phyloP scores from a whole-genome alignment of 2,329 filamentous ascomycete genomes.

The Cryphonectria carpinicola region DNA sequence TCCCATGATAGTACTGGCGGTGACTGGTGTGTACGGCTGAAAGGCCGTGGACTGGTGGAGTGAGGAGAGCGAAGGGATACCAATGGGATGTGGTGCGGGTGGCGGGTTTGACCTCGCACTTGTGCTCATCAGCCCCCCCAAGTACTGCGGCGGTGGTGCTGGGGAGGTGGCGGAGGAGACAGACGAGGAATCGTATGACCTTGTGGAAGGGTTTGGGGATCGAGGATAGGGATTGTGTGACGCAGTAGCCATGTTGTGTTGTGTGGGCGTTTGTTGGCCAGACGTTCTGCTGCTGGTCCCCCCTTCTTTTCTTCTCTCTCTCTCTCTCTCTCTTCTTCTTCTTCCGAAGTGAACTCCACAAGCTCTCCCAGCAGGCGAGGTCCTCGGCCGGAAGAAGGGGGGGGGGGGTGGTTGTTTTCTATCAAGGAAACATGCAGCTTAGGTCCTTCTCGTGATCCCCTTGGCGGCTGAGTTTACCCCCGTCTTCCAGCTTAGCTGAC shows the following conservation, averaged over 20 bases:
- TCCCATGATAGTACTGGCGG: constrained; percentile 54
- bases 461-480: constrained; percentile 8
- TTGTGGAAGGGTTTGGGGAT: constrained; percentile 64
- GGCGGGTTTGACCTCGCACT: constrained; percentile 54
- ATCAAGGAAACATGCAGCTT: constrained; percentile 46
- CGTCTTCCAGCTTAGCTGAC: constrained; percentile 9
- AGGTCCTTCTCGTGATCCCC: constrained; percentile 20
- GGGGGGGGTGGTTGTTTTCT: constrained; percentile 31
- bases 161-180: constrained; percentile 66
- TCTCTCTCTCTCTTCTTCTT: constrained; percentile 28
- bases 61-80: constrained; percentile 55
- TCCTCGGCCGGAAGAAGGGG: constrained; percentile 31
- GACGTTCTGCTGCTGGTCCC: constrained; percentile 34
- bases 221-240: constrained; percentile 62
- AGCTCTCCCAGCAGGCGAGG: constrained; percentile 44
- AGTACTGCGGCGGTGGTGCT: constrained; percentile 56
- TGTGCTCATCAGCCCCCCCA: constrained; percentile 56
- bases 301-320: not conserved
- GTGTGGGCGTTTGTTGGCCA: constrained; percentile 39
- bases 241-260: constrained; percentile 56
- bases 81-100: constrained; percentile 56
- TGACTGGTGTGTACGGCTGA: constrained; percentile 58
- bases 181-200: constrained; percentile 67
- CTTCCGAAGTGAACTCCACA: constrained; percentile 42
- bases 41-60: constrained; percentile 48